Evolutionary conservation across 305 asterid species (phyloP).

Genomic region (Solanum hybrid): DNA sequence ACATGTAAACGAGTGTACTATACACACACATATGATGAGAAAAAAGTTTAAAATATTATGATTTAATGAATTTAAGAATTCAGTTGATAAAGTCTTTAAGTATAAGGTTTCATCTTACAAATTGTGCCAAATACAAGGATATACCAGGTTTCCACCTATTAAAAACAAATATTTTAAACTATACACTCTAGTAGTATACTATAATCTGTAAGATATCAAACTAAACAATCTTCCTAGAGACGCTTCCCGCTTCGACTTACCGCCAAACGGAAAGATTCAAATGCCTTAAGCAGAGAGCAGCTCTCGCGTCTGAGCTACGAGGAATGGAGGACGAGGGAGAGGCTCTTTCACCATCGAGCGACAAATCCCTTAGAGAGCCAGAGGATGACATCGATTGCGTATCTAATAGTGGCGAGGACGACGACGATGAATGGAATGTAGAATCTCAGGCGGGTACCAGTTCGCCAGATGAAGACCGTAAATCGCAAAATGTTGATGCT

Average conservation of each 20-base stretch:
- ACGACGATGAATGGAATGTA: constrained; percentile 27
- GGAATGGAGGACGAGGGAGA: constrained; percentile 29
- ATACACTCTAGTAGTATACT: no score
- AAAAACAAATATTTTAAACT: background rate
- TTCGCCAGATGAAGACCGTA: constrained; percentile 26
- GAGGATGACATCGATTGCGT: constrained; percentile 25
- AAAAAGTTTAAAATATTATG: no score
- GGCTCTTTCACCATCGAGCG: constrained; percentile 31
- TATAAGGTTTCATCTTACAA: no score
- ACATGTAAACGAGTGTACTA: no score
- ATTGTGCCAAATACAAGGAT: no score
- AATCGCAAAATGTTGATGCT: constrained; percentile 67
- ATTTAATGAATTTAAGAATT: no score
- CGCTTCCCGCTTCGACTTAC: background rate
- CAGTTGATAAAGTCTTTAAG: no score
- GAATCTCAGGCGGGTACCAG: constrained; percentile 20
- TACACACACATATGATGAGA: no score
- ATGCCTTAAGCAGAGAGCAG: background rate
- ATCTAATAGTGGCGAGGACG: constrained; percentile 35
- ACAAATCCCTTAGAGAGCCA: constrained; percentile 9
- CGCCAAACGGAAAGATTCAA: background rate
- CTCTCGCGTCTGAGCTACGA: background rate
- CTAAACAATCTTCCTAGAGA: background rate
- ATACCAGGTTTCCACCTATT: no score
- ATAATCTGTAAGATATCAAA: background rate